phyloP scores from a whole-genome alignment of 352 stramenopile species.

The Thraustotheca clavata region DNA sequence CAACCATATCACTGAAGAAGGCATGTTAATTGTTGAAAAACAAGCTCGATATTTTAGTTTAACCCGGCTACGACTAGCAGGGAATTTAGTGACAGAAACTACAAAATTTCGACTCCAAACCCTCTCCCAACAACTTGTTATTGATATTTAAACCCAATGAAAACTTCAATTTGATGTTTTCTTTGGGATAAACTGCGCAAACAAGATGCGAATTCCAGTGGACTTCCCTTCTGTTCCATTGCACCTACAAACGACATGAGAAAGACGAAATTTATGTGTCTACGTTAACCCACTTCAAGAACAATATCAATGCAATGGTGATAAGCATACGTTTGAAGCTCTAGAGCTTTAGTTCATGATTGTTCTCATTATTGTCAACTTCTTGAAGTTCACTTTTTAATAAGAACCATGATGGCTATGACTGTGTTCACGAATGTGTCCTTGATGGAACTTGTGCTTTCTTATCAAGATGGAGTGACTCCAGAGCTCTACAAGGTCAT shows the following conservation, averaged over 20 bases:
- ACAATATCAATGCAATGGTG: too few relatives aligned
- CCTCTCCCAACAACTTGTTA: neutral
- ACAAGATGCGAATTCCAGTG: too few relatives aligned
- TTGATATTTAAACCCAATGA: constrained; percentile 12
- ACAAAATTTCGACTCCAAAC: neutral
- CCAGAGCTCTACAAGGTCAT: neutral
- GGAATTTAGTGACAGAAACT: constrained; percentile 3
- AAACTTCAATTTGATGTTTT: neutral
- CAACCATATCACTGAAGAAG: constrained; percentile 70
- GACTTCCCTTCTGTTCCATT: too few relatives aligned
- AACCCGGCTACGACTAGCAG: neutral
- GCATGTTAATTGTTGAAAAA: constrained; percentile 10
- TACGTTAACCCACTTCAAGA: too few relatives aligned
- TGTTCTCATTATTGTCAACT: too few relatives aligned
- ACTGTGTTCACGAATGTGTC: neutral
- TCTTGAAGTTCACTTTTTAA: too few relatives aligned
- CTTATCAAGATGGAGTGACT: neutral
- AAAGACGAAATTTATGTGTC: too few relatives aligned
- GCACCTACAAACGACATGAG: neutral
- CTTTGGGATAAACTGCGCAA: too few relatives aligned
- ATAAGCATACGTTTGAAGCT: too few relatives aligned
- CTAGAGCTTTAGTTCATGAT: too few relatives aligned
- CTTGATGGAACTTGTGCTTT: neutral
- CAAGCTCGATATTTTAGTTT: constrained; percentile 15
- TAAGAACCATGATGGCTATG: too few relatives aligned